Percentiles rank a stretch among this genome's conserved stretches.
phyloP scores from a whole-genome alignment of 345 rosid genomes.

The Excoecaria agallocha region DNA sequence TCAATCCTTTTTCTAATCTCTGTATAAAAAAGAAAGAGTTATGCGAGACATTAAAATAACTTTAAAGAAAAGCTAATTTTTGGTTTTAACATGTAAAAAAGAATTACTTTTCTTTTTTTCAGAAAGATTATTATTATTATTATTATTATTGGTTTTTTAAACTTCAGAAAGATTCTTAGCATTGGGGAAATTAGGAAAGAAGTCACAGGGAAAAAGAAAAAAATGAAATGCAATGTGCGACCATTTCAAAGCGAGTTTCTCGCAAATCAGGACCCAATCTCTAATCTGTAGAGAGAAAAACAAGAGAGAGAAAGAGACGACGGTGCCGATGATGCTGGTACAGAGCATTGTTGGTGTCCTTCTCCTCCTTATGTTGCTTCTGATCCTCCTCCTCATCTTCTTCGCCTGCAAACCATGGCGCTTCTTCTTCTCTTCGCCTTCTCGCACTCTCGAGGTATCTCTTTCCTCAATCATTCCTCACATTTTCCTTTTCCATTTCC shows the following conservation, averaged over 20 bases:
- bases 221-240: slow-evolving; percentile 35
- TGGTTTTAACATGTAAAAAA: too few species aligned
- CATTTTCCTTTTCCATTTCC: not conserved
- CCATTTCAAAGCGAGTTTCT: slow-evolving; percentile 82
- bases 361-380: slow-evolving; percentile 54
- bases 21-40: too few species aligned
- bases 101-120: too few species aligned
- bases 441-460: slow-evolving; percentile 57
- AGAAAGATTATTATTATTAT: too few species aligned
- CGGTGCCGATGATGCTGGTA: slow-evolving; percentile 55
- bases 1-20: too few species aligned
- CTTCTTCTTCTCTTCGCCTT: slow-evolving; percentile 46
- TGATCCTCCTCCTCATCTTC: slow-evolving; percentile 63
- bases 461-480: not conserved
- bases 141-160: too few species aligned
- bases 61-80: too few species aligned
- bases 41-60: too few species aligned
- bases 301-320: slow-evolving; percentile 39
- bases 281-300: slow-evolving; percentile 32
- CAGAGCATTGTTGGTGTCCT: slow-evolving; percentile 44
- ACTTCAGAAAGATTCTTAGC: not conserved
- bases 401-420: slow-evolving; percentile 94
- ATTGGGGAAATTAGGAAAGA: not conserved
- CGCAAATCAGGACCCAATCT: slow-evolving; percentile 48
- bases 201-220: not conserved